Conservation (phyloP, 208 protist species). For the Crithidia thermophila region DNA sequence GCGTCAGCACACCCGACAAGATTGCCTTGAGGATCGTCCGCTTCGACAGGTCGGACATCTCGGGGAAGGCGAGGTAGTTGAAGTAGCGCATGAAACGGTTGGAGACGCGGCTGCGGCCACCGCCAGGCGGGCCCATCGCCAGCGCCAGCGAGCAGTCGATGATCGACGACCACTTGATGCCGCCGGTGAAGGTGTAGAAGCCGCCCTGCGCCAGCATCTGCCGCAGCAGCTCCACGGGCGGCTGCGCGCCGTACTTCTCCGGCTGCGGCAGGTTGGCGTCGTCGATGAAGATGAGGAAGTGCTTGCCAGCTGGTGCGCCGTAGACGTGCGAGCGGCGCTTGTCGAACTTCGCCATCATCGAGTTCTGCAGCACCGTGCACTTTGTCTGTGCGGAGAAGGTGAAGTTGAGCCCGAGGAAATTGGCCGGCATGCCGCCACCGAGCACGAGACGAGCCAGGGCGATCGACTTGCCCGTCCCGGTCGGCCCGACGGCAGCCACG, state of each 20-base stretch:
- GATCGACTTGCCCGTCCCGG: conserved; percentile 95
- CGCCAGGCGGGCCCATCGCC: conserved; percentile 98
- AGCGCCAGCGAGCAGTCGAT: conserved; percentile 95
- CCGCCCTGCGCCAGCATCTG: conserved; percentile 93
- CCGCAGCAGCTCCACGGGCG: conserved; percentile 92
- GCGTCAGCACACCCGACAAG: conserved; percentile 83
- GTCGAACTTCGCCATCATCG: conserved; percentile 94
- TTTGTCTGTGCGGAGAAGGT: conserved; percentile 95
- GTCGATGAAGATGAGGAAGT: conserved; percentile 94
- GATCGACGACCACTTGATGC: conserved; percentile 91
- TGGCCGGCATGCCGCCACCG: conserved; percentile 72
- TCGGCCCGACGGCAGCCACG: conserved; percentile 90
- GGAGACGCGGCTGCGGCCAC: conserved; percentile 95
- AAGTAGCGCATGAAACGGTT: conserved; percentile 98
- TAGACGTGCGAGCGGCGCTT: conserved; percentile 93
- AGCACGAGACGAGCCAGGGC: conserved; percentile 86
- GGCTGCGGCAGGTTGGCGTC: conserved; percentile 93
- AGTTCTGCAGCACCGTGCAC: conserved; percentile 87
- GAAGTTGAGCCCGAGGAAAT: conserved; percentile 86
- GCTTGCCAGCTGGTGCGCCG: conserved; percentile 89
- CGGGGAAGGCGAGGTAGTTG: conserved; percentile 96
- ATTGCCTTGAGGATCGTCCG: conserved; percentile 96
- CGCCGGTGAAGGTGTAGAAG: conserved; percentile 84
- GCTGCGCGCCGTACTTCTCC: conserved; percentile 95
- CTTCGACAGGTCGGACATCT: conserved; percentile 95